Evolutionary conservation across 2,329 filamentous ascomycete genomes (phyloP), one percentile per base, ranked within the genome.

Genomic region (Proliferodiscus dingleyae): DNA sequence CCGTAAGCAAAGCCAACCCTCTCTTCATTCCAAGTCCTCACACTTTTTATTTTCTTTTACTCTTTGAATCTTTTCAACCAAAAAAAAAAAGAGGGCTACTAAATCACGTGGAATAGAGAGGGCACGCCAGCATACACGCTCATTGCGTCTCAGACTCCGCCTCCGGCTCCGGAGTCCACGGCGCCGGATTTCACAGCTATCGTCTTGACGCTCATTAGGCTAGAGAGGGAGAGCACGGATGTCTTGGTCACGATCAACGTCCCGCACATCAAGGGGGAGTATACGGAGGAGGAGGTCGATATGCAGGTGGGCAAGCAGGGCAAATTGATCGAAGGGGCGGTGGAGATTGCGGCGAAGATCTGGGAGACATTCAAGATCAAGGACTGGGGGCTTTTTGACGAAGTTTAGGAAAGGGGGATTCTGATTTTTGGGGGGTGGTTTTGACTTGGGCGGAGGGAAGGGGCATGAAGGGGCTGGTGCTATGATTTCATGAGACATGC

Each of bases 201-300:
- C 49, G 79, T 90, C 54, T 73, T 95, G 54, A 80, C 88, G 13
- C 72, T 96, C 32, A 69, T 96, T 46, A 77, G 91, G 13, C 73
- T 97, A 37, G 83, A 83, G 66, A 75, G 78, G 58, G 75, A 89
- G 62, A 73, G 72, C 46, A 91, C 90, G 1, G 91, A 97, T 66
- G 70, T 97, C 30, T 71, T 95, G 37, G 80, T 95, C 51, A 87
- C 87, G 32, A 80, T 95, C 61, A 96, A 95, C 66, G 86, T 95
- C 38, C 91, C 90, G 22, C 85, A 93, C 62, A 83, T 89, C 55
- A 75, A 79, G 56, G 83, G 83, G 51, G 80, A 86, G 64, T 89
- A 89, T 62, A 73, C 82, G 57, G 78, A 82, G 64, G 82, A 84
- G 7, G 82, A 88, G 24, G 79, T 91, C 13, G 80, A 87, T 60